These are phyloP conservation scores for Musa schizocarpa DNA, from an alignment of 176 grass and related monocot genomes.

Conservation along the genomic window DNA sequence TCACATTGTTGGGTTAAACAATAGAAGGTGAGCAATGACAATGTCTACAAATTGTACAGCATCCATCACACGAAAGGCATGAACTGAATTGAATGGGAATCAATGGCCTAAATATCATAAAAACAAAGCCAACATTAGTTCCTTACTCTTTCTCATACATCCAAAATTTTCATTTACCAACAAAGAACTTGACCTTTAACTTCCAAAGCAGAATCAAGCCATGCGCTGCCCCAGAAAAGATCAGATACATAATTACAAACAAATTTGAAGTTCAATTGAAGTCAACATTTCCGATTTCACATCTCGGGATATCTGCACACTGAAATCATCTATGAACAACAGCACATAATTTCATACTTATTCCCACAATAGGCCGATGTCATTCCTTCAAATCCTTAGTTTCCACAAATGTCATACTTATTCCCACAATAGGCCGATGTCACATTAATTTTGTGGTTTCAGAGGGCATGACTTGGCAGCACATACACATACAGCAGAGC, in stretches of 20 bases:
- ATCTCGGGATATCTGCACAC: not conserved
- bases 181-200: not conserved
- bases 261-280: not conserved
- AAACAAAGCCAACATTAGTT: too few species aligned
- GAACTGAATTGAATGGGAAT: too few species aligned
- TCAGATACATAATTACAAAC: not conserved
- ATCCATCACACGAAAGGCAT: too few species aligned
- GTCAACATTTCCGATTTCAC: not conserved
- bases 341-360: too few species aligned
- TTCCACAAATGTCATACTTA: not conserved
- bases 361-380: too few species aligned
- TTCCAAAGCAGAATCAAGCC: not conserved
- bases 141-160: not conserved
- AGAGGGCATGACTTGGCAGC: not conserved
- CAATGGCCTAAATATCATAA: too few species aligned
- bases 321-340: not conserved
- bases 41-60: too few species aligned
- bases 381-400: not conserved
- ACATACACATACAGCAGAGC: not conserved
- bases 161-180: not conserved
- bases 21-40: too few species aligned
- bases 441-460: not conserved
- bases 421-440: not conserved
- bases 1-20: too few species aligned
- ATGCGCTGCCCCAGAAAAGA: not conserved